Evolutionary conservation across 495 filamentous ascomycete genomes (phyloP), one percentile per base, ranked within the genome.

Genomic region (Thozetella sp.): DNA sequence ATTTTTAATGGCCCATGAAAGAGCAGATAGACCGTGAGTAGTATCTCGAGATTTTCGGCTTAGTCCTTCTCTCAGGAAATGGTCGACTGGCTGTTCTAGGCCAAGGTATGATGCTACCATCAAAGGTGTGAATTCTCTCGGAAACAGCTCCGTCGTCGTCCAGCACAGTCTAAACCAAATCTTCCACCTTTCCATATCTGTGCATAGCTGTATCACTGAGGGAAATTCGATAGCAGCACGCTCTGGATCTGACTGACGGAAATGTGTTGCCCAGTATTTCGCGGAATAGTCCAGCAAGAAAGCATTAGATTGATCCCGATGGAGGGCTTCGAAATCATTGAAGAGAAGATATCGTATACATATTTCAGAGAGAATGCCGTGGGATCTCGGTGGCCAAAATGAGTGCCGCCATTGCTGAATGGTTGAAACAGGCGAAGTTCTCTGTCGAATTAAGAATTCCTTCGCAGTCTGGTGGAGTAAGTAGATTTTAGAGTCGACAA

Each of bases 401-500:
- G 30, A 15, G 6, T 37, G 30, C 15, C 6, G 30, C 30, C 30
- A 6, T 15, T 37, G 15, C 6, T 37, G 30, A 37, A 37, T 37
- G 6, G 6, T 37, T 37, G 30, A 15, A 6, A 15, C 15, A 15
- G 30, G 15, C 30, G 30, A 37, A 15, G 30, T 12, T 72, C 67
- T 3, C 54, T 54, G 27, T 70, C 30, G 30, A 60, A 59, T 55
- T 54, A 62, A 66, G 61, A 60, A 77, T 55, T 58, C 67, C 59
- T 57, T 67, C 37, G 74, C 74, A 57, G 62, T 67, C 53, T 63
- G 57, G 50, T 72, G 60, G 23, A 59, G 34, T 20, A 68, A 64
- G 57, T 73, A 76, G 19, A 80, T 60, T 23, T 64, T 68, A 6
- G 65, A 69, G 50, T 75, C 65, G n/a, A 71, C 67, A 1, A 77